Conservation (phyloP, 2,329 filamentous ascomycete species). For the Zymoseptoria pseudotritici region DNA sequence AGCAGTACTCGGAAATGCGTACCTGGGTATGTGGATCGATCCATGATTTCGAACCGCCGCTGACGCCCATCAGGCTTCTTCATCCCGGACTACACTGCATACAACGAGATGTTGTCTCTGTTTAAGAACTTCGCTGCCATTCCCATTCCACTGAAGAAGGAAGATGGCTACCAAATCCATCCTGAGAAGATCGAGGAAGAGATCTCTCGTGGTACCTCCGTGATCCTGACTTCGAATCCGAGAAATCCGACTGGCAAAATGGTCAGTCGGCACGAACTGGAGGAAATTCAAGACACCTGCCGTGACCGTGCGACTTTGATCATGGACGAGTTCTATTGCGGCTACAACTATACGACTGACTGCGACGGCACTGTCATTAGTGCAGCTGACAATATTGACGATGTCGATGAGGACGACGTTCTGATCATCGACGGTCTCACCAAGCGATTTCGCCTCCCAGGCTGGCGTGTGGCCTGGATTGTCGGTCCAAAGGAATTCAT, state of each 20-base stretch:
- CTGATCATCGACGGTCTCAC: constrained; percentile 93
- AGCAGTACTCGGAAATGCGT: constrained; percentile 80
- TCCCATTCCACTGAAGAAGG: constrained; percentile 73
- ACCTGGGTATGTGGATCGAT: constrained; percentile 66
- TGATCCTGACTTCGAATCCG: constrained; percentile 91
- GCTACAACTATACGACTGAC: constrained; percentile 90
- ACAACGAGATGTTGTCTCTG: constrained; percentile 92
- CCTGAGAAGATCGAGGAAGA: constrained; percentile 80
- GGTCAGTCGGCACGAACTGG: constrained; percentile 74
- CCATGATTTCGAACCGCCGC: background rate
- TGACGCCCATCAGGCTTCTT: constrained; percentile 48
- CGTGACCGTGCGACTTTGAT: constrained; percentile 84
- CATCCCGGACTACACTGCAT: constrained; percentile 71
- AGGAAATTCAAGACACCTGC: constrained; percentile 88
- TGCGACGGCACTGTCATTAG: constrained; percentile 88
- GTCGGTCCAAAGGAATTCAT: constrained; percentile 94
- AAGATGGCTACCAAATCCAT: constrained; percentile 88
- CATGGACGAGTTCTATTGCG: constrained; percentile 88
- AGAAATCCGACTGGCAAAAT: constrained; percentile 90
- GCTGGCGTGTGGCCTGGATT: constrained; percentile 96
- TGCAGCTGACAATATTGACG: constrained; percentile 79
- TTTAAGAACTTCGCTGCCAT: constrained; percentile 92
- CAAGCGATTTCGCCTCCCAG: constrained; percentile 91
- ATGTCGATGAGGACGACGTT: constrained; percentile 76
- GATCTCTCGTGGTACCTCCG: constrained; percentile 42